phyloP scores from a whole-genome alignment of 2,329 filamentous ascomycete genomes.

The Arthrobotrys entomopaga region DNA sequence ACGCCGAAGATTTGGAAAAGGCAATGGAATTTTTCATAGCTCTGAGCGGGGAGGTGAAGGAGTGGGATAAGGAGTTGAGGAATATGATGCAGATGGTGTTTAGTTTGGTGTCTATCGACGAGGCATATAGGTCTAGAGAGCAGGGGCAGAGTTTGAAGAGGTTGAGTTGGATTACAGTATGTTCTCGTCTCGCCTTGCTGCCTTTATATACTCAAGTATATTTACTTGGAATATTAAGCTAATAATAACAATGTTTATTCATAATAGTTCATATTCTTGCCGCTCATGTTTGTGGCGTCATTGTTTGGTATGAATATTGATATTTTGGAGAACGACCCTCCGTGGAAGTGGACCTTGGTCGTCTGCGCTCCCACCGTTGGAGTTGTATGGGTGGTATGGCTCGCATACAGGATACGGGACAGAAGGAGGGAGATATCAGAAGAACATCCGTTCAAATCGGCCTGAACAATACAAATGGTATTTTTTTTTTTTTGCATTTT shows the following conservation, averaged over 20 bases:
- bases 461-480: background rate
- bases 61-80: slow-evolving; percentile 52
- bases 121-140: slow-evolving; percentile 57
- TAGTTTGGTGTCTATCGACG: slow-evolving; percentile 57
- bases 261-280: slow-evolving; percentile 56
- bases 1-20: slow-evolving; percentile 35
- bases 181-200: background rate
- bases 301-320: slow-evolving; percentile 57
- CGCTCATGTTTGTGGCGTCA: slow-evolving; percentile 54
- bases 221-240: background rate
- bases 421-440: slow-evolving; percentile 33
- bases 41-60: slow-evolving; percentile 22
- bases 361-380: slow-evolving; percentile 46
- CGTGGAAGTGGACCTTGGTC: slow-evolving; percentile 55
- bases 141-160: slow-evolving; percentile 57
- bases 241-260: slow-evolving; percentile 6
- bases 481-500: background rate
- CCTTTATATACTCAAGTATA: too few relatives aligned
- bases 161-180: slow-evolving; percentile 57
- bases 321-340: slow-evolving; percentile 47
- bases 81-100: slow-evolving; percentile 54
- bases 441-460: slow-evolving; percentile 50
- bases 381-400: slow-evolving; percentile 45
- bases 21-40: slow-evolving; percentile 28
- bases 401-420: slow-evolving; percentile 46